A percentile compares a stretch with the other conserved stretches of the same genome.
Conservation (phyloP, 2,329 filamentous ascomycete species). For the Colletotrichum agaves region DNA sequence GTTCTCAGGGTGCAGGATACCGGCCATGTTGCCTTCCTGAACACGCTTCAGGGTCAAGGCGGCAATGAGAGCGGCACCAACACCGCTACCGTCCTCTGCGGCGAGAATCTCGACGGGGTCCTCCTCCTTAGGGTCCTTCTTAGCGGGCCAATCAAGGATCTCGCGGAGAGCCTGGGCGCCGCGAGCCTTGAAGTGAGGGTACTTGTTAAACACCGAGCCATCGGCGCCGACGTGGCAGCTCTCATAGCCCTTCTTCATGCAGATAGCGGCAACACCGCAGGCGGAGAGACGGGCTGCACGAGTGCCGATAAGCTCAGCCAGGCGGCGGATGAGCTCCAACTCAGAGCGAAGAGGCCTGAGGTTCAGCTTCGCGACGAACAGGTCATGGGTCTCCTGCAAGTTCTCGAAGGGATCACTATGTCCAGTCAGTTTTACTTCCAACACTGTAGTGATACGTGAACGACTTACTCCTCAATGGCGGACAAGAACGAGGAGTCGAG, state of each 20-base stretch:
- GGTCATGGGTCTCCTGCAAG: slow-evolving; percentile 85
- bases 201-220: slow-evolving; percentile 98
- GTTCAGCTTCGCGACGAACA: slow-evolving; percentile 81
- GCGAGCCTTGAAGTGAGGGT: slow-evolving; percentile 95
- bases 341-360: slow-evolving; percentile 79
- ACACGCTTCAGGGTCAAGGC: slow-evolving; percentile 74
- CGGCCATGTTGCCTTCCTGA: slow-evolving; percentile 70
- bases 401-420: slow-evolving; percentile 92
- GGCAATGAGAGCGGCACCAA: slow-evolving; percentile 96
- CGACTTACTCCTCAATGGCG: slow-evolving; percentile 82
- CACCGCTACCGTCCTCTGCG: slow-evolving; percentile 95
- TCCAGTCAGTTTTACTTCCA: slow-evolving; percentile 34
- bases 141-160: slow-evolving; percentile 92
- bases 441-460: background rate
- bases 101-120: slow-evolving; percentile 89
- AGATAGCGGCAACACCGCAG: slow-evolving; percentile 95
- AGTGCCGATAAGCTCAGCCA: slow-evolving; percentile 94
- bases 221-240: slow-evolving; percentile 95
- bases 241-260: slow-evolving; percentile 92
- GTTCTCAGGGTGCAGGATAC: slow-evolving; percentile 73
- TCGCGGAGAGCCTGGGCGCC: slow-evolving; percentile 90
- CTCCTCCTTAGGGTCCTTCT: slow-evolving; percentile 75
- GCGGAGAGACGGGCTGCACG: slow-evolving; percentile 92
- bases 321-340: slow-evolving; percentile 87
- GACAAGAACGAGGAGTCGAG: slow-evolving; percentile 95